phyloP scores from a whole-genome alignment of 257 asterid species.

The Petunia axillaris region DNA sequence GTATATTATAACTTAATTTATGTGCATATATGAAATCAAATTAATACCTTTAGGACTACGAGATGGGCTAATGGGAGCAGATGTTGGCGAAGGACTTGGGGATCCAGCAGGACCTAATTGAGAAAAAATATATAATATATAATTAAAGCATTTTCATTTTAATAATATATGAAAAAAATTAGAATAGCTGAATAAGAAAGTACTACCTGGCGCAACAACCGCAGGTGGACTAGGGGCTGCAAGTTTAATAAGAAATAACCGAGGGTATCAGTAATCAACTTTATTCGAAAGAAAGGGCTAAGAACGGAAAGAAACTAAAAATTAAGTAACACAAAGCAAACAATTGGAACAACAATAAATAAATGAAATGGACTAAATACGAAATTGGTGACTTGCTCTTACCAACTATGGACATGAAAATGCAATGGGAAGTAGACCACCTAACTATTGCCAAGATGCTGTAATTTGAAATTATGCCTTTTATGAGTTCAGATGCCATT shows the following conservation, averaged over 20 bases:
- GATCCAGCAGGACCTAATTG: conserved; percentile 30
- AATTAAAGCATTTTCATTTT: background rate
- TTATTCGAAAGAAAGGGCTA: no score
- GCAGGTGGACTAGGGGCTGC: conserved; percentile 39
- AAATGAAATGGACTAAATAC: background rate
- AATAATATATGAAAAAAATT: background rate
- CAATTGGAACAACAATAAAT: background rate
- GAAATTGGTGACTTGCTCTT: no score
- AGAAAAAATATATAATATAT: background rate
- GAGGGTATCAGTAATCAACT: background rate
- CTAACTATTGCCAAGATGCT: background rate
- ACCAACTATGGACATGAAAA: background rate
- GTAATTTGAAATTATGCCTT: background rate
- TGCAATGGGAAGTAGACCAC: conserved; percentile 2
- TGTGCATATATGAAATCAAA: background rate
- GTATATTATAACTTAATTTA: background rate
- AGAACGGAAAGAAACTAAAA: background rate
- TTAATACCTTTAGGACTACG: conserved; percentile 32
- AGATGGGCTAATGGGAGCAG: conserved; percentile 32
- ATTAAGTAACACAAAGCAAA: background rate
- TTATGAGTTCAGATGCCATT: no score
- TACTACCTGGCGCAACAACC: conserved; percentile 44
- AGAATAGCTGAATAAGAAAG: background rate
- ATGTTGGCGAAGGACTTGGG: conserved; percentile 35
- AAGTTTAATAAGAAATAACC: background rate